phyloP scores from a whole-genome alignment of 1,284 basidiomycete genomes.

The Rhodotorula sp. region DNA sequence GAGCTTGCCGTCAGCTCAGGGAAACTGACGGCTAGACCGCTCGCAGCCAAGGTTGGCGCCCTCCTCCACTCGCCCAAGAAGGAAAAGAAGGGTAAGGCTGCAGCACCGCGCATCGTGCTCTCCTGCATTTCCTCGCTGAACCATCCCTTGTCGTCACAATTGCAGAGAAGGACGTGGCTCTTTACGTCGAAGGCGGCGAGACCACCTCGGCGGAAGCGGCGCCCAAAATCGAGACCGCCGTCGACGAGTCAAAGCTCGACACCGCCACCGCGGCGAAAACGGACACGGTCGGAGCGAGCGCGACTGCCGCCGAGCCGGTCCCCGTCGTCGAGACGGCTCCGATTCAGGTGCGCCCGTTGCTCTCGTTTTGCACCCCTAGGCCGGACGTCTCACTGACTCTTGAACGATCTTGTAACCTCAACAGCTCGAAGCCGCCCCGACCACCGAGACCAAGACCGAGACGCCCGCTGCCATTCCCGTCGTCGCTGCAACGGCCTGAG shows the following conservation, averaged over 20 bases:
- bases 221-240: conserved; percentile 32
- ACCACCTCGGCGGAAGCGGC: conserved; percentile 2
- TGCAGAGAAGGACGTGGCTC: conserved; percentile 18
- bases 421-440: conserved; percentile 20
- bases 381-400: neutral
- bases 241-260: conserved; percentile 27
- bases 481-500: neutral
- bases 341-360: neutral
- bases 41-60: conserved; percentile 30
- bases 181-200: neutral
- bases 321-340: neutral
- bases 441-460: conserved; percentile 9
- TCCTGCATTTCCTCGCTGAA: neutral
- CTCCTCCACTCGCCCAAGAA: conserved; percentile 36
- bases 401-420: neutral
- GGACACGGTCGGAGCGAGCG: neutral
- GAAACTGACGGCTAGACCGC: neutral
- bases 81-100: conserved; percentile 34
- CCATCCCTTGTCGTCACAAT: no score
- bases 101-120: neutral
- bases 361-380: no score
- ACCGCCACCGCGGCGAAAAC: neutral
- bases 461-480: neutral
- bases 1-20: no score
- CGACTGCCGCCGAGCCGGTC: neutral